Percentiles rank a stretch among this genome's conserved stretches.
phyloP scores from a whole-genome alignment of 2,329 filamentous ascomycete genomes.

The Sporothrix humicola region DNA sequence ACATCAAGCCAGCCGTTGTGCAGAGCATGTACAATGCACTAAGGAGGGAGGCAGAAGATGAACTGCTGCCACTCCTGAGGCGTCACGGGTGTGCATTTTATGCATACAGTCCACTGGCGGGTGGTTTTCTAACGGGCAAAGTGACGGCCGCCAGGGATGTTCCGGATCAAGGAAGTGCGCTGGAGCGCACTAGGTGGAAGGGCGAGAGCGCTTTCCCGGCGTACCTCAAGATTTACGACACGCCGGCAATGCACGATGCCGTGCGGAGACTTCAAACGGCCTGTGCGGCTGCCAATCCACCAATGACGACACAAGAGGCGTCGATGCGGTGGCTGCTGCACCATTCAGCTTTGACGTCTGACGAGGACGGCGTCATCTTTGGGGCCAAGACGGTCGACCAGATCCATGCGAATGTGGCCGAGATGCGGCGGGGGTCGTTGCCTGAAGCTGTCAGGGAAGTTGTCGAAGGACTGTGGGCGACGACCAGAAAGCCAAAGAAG shows the following conservation, averaged over 20 bases:
- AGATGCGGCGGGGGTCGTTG: constrained; percentile 34
- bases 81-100: constrained; percentile 46
- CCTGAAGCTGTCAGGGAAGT: constrained; percentile 40
- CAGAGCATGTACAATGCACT: constrained; percentile 49
- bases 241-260: constrained; percentile 31
- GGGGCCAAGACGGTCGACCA: constrained; percentile 36
- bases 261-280: constrained; percentile 25
- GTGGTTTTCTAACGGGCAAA: constrained; percentile 38
- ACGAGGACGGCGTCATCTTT: constrained; percentile 37
- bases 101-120: constrained; percentile 37
- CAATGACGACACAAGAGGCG: constrained; percentile 29
- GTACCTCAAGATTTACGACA: constrained; percentile 23
- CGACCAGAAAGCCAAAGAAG: not conserved
- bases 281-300: constrained; percentile 28
- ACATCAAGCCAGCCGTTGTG: constrained; percentile 44
- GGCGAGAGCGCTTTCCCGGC: constrained; percentile 28
- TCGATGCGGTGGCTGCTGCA: constrained; percentile 37
- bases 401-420: constrained; percentile 34
- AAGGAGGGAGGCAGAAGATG: constrained; percentile 32
- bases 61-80: constrained; percentile 36
- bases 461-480: constrained; percentile 18
- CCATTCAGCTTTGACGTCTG: constrained; percentile 31
- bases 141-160: constrained; percentile 31
- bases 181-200: constrained; percentile 36
- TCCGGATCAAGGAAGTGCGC: not conserved